A percentile compares a stretch with the other conserved stretches of the same genome.
These are phyloP conservation scores for Pichia sp. DNA, from an alignment of 1,139 yeast genomes.

Conservation along the genomic window DNA sequence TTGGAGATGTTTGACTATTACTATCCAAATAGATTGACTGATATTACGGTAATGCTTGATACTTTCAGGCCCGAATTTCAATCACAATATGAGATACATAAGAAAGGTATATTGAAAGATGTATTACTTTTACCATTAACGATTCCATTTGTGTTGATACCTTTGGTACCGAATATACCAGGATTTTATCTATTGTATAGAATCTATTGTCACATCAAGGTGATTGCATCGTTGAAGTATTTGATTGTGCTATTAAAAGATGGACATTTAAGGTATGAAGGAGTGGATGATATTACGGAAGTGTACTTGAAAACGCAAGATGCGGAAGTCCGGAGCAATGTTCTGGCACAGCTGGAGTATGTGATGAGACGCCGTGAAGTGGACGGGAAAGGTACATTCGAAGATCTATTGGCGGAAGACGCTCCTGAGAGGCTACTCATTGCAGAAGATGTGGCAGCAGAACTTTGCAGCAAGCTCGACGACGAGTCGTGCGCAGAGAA, in stretches of 20 bases:
- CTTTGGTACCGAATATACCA: slow-evolving; percentile 92
- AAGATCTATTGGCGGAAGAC: background rate
- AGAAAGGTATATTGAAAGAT: slow-evolving; percentile 39
- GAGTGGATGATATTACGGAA: slow-evolving; percentile 18
- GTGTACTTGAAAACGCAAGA: slow-evolving; percentile 22
- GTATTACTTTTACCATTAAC: slow-evolving; percentile 67
- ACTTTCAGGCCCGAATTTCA: slow-evolving; percentile 24
- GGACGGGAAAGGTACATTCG: slow-evolving; percentile 4
- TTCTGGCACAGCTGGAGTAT: slow-evolving; percentile 7
- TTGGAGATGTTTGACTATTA: slow-evolving; percentile 25
- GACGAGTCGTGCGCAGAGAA: slow-evolving; percentile 18
- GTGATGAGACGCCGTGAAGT: slow-evolving; percentile 2
- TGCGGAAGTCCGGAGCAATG: slow-evolving; percentile 8
- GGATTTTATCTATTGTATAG: slow-evolving; percentile 83
- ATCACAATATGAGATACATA: slow-evolving; percentile 36
- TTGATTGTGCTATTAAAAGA: slow-evolving; percentile 36
- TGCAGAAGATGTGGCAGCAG: slow-evolving; percentile 20
- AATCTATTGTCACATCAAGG: slow-evolving; percentile 77
- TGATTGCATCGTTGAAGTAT: slow-evolving; percentile 68
- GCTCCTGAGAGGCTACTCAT: slow-evolving; percentile 19
- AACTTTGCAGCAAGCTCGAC: slow-evolving; percentile 19
- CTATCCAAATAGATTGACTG: slow-evolving; percentile 24
- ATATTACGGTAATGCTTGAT: slow-evolving; percentile 15
- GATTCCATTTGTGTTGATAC: slow-evolving; percentile 72
- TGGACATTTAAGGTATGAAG: slow-evolving; percentile 20